These are phyloP conservation scores for Termitomyces titanicus DNA, from an alignment of 768 basidiomycete genomes.

Conservation along the genomic window DNA sequence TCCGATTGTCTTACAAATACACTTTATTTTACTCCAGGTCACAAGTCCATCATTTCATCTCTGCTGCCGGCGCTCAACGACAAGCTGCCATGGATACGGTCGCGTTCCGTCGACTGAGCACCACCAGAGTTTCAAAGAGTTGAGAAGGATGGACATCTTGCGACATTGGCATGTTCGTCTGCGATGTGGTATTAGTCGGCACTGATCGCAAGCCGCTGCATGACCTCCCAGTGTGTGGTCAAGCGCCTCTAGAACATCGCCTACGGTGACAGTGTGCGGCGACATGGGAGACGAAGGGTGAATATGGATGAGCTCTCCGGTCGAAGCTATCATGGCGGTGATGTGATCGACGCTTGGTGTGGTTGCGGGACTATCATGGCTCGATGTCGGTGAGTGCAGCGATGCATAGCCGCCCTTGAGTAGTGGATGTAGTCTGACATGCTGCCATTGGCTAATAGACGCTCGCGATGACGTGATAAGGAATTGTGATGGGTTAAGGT, in stretches of 20 bases:
- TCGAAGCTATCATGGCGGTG: neutral
- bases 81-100: constrained; percentile 9
- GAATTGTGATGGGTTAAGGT: constrained; percentile 1
- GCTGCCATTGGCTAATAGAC: neutral
- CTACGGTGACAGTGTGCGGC: constrained; percentile 1
- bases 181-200: neutral
- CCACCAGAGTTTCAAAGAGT: constrained; percentile 4
- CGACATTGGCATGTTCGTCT: neutral
- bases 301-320: constrained; percentile 4
- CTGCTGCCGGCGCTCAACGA: neutral
- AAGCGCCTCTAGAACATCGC: constrained; percentile 9
- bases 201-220: neutral
- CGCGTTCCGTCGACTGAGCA: neutral
- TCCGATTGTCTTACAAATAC: neutral
- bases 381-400: neutral
- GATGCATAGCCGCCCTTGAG: neutral
- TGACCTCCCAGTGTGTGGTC: neutral
- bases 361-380: constrained; percentile 1
- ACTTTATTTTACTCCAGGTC: neutral
- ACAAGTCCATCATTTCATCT: neutral
- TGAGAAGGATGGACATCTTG: neutral
- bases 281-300: neutral
- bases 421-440: neutral
- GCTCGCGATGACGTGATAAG: neutral
- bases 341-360: constrained; percentile 6